Base-by-base conservation (phyloP, 305 asterid species). In the Nicotiana rustica region DNA sequence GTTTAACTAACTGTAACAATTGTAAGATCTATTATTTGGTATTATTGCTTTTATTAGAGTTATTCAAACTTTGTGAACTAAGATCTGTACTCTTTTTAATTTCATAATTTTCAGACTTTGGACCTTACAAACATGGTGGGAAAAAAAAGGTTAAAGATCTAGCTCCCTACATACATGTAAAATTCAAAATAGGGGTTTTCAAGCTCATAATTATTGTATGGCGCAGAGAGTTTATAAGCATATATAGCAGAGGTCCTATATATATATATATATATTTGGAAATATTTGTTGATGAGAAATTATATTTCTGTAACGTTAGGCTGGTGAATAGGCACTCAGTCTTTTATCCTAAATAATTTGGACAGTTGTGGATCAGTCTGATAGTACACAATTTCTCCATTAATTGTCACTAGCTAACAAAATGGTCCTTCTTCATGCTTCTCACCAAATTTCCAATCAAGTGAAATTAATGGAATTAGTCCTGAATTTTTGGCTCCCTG, bases 401-500 rank as follows among this genome's bases (percentile, higher is more conserved):
- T 25, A 25, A 25, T 25, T 25, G 25, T 25, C 25, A 25, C 25
- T 25, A 25, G 25, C 25, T 25, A 25, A 25, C 25, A 25, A 25
- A 25, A 25, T 25, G 25, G 25, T 25, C 25, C 25, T 25, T 25
- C 25, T 25, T 25, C 25, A 96, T 84, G 92, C 98, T 95, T 86
- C 85, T 87, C 2, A 86, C 67, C 52, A 96, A 91, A 36, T 89
- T 88, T 66, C 86, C 90, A 83, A 96, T 17, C 85, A 96, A 85
- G 87, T 92, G 88, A 35, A 92, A 55, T 1, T 25, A 25, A 25
- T 25, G 99, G 98, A 41, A 96, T 81, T 0, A 94, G 0, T 29
- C 91, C 94, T 0, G 98, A 96, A 85, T 90, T 95, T 69, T 87
- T 77, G 98, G 97, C 85, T 93, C 98, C 36, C 90, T 75, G 29